A percentile compares a stretch with the other conserved stretches of the same genome.
These are phyloP conservation scores for Fistulifera pelliculosa DNA, from an alignment of 108 stramenopile genomes.

Conservation along the genomic window DNA sequence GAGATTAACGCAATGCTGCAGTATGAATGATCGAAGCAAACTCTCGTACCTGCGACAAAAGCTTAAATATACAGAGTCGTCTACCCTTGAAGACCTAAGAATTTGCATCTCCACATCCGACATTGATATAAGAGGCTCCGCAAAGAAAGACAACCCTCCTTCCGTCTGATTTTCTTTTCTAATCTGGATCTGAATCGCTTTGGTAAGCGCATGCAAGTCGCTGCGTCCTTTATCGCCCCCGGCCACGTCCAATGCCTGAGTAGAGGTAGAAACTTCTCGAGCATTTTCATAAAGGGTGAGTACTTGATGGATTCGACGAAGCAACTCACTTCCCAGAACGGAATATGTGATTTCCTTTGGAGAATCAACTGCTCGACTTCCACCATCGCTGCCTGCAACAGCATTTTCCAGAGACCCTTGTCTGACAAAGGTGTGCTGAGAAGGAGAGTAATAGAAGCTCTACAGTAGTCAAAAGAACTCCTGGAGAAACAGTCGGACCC, in stretches of 20 bases:
- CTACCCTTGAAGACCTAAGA: constrained; percentile 12
- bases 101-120: constrained; percentile 25
- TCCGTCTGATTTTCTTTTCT: not conserved
- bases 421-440: not conserved
- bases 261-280: too few relatives aligned
- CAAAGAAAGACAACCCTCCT: constrained; percentile 9
- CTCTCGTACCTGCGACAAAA: constrained; percentile 26
- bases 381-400: not conserved
- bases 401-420: not conserved
- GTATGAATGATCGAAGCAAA: not conserved
- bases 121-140: constrained; percentile 34
- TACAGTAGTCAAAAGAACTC: too few relatives aligned
- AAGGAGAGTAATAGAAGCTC: not conserved
- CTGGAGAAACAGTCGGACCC: too few relatives aligned
- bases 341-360: too few relatives aligned
- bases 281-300: constrained; percentile 31
- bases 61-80: constrained; percentile 11
- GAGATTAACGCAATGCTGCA: not conserved
- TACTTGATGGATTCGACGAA: constrained; percentile 27
- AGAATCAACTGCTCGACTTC: too few relatives aligned
- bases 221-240: not conserved
- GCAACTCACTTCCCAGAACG: constrained; percentile 13
- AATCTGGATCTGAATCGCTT: constrained; percentile 13
- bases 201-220: constrained; percentile 15
- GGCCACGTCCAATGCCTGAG: not conserved